Evolutionary conservation across 805 yeast genomes (phyloP), one percentile per base, ranked within the genome.

Genomic region (Ogataea wickerhamii): DNA sequence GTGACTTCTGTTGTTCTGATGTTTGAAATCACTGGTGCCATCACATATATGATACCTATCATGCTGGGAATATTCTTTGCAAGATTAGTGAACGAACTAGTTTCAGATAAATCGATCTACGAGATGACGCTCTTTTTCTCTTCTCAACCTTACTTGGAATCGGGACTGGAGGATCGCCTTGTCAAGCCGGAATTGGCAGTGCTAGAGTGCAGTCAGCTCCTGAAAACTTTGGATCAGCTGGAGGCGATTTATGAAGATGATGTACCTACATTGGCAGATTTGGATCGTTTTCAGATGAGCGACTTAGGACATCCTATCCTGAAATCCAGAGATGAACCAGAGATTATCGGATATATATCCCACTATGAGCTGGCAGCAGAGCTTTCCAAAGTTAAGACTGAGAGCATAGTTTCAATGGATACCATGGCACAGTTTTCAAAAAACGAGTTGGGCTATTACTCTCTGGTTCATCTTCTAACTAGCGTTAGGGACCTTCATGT

Each of bases 11-110:
- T 86, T 13, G 89, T 87, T 5, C 76, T 87, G 18, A 68, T 86
- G 45, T 83, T 85, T 58, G 96, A 87, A 58, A 64, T 87, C 27
- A 85, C 95, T 0, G 96, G 95, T 18, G 96, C 95, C 0, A 69
- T 87, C 34, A 74, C 84, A 0, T 87, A 87, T 53, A 87, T 86
- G 2, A 65, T 87, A 30, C 96, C 96, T 0, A 82, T 87, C 21
- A 87, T 87, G 96, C 65, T 79, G 11, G 82, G 89, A 1, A 95
- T 86, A 2, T 74, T 87, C 68, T 70, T 80, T 6, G 76, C 89
- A 33, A 80, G 84, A 51, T 73, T 84, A 61, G 71, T 79, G n/a
- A 81, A 77, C 46, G 93, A 87, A 52, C 66, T 75, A 36, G 59
- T 82, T 29, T 64, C 73, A 16, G 70, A 68, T 35, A 69, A 69